Evolutionary conservation across 1,284 basidiomycete genomes (phyloP), one percentile per base, ranked within the genome.

Genomic region (Papiliotrema laurentii): DNA sequence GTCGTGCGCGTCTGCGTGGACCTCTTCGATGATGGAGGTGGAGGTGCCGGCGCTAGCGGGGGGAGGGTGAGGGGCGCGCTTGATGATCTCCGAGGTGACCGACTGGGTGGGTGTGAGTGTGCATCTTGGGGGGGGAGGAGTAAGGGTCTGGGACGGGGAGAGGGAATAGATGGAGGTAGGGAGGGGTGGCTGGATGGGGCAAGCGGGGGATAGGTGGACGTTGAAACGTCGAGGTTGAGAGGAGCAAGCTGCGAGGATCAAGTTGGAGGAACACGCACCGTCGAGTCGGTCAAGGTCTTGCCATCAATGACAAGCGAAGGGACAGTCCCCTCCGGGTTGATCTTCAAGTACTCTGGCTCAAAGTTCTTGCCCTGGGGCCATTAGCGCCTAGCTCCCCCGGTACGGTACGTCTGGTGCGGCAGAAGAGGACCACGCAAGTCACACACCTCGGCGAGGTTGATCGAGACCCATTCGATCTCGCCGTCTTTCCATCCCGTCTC

Each of bases 1-100:
- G 64, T 84, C 82, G 55, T 80, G 74, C 38, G 72, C 71, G 27
- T 79, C 78, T 31, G 77, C 75, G 67, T 85, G 83, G 44, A 84
- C 58, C 59, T 61, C 61, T 35, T 63, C 59, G 55, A 69, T 65
- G 45, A 71, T 61, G 49, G 61, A 63, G 45, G 63, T 65, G 36
- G 57, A 60, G 35, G 58, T 57, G 45, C 60, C 54, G n/a, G 66
- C 61, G 44, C 55, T 50, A 24, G 55, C 49, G 28, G 50, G 48
- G 72, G 77, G 68, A 16, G 65, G 60, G 47, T 69, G 64, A 33
- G 73, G 72, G 4, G 80, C 77, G 45, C 77, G 66, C 57, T 75
- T 68, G 53, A 80, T 65, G 42, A 84, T 74, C 59, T 79, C 78
- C 22, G 67, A 59, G 18, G 77, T 74, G 41, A 80, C 81, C 13